phyloP scores from a whole-genome alignment of 805 yeast species.

The Candida dendrica region DNA sequence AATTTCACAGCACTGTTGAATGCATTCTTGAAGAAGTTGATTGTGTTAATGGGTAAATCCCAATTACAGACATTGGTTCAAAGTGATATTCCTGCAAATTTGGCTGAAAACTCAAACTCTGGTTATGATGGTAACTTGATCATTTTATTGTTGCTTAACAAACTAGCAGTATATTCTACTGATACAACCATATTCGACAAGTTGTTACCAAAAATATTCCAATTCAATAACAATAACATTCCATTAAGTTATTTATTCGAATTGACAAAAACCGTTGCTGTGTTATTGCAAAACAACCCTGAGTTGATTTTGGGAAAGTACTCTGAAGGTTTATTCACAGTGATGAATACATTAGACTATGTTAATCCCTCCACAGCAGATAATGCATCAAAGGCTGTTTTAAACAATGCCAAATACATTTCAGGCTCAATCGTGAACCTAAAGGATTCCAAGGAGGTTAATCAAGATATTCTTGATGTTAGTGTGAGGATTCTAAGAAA shows the following conservation, averaged over 20 bases:
- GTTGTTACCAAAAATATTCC: constrained; percentile 7
- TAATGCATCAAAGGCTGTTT: constrained; percentile 5
- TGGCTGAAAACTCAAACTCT: constrained; percentile 4
- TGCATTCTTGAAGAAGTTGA: constrained; percentile 13
- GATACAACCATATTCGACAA: constrained; percentile 2
- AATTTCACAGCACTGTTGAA: constrained; percentile 12
- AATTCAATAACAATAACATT: constrained; percentile 6
- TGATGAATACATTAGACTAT: constrained; percentile 7
- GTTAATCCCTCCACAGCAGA: background rate
- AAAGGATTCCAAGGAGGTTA: background rate
- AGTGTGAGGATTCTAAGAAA: background rate
- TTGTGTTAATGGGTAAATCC: constrained; percentile 9
- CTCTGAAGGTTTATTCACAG: constrained; percentile 3
- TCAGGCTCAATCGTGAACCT: constrained; percentile 5
- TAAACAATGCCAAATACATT: constrained; percentile 16
- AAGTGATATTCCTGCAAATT: constrained; percentile 3
- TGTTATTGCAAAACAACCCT: constrained; percentile 12
- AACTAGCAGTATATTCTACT: constrained; percentile 11
- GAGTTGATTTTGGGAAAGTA: constrained; percentile 6
- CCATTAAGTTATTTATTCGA: constrained; percentile 17
- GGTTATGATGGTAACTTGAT: constrained; percentile 9
- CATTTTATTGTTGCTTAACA: constrained; percentile 12
- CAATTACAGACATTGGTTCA: constrained; percentile 3
- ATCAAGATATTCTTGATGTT: background rate
- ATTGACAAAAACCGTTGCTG: constrained; percentile 20